phyloP scores from a whole-genome alignment of 2,329 filamentous ascomycete species.

The Botrytis pseudocinerea region DNA sequence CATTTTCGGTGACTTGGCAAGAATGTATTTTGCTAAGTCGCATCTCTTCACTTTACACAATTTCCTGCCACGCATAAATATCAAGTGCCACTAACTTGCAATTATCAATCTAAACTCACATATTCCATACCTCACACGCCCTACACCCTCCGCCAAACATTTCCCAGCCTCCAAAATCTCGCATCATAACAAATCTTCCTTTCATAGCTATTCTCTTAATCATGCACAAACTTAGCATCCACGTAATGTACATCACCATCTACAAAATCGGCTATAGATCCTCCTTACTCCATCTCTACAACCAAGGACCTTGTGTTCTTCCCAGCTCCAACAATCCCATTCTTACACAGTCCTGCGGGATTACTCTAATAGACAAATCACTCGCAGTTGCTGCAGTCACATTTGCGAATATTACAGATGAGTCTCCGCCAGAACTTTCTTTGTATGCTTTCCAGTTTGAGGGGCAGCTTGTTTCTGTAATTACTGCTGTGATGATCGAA shows the following conservation, averaged over 20 bases:
- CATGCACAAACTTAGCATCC: not conserved
- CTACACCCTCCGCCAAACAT: not conserved
- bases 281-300: not conserved
- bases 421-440: not conserved
- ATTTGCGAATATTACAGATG: not conserved
- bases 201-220: not conserved
- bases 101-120: too few relatives aligned
- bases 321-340: not conserved
- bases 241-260: not conserved
- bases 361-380: rapidly evolving
- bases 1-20: too few relatives aligned
- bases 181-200: rapidly evolving
- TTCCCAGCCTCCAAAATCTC: not conserved
- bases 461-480: not conserved
- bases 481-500: too few relatives aligned
- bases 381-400: not conserved
- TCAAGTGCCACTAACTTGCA: too few relatives aligned
- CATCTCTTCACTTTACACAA: too few relatives aligned
- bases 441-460: not conserved
- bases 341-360: not conserved
- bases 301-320: not conserved
- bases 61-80: too few relatives aligned
- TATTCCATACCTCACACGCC: too few relatives aligned
- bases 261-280: not conserved
- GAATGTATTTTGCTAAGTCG: too few relatives aligned